Conservation (phyloP, 78 protist genomes). For the Dictyostelium capitatum region DNA sequence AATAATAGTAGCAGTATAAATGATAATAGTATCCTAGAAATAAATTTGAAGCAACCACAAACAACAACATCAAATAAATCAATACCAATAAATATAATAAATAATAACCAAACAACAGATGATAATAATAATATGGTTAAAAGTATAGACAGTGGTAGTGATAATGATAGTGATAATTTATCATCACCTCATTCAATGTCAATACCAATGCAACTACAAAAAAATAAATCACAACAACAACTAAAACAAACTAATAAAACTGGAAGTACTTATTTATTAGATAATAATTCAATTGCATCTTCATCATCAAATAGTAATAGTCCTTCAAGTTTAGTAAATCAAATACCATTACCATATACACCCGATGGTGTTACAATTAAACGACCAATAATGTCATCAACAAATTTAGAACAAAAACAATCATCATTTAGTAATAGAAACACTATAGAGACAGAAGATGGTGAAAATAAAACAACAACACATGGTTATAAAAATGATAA, state of each 20-base stretch:
- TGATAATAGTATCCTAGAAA: too few relatives aligned
- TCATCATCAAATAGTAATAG: conserved; percentile 2
- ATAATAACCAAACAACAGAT: too few relatives aligned
- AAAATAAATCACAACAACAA: neutral
- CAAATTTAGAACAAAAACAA: conserved; percentile 13
- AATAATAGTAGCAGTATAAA: too few relatives aligned
- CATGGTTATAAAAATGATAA: neutral
- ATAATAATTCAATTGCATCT: conserved; percentile 25
- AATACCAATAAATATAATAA: too few relatives aligned
- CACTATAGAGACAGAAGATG: conserved; percentile 11
- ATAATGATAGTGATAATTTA: neutral
- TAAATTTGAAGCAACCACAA: too few relatives aligned
- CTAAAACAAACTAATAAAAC: too few relatives aligned
- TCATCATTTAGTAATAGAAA: neutral
- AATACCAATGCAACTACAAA: neutral
- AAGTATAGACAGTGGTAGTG: neutral
- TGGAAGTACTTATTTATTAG: neutral
- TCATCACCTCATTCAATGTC: neutral
- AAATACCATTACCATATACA: neutral
- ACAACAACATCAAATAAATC: too few relatives aligned
- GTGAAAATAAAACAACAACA: neutral
- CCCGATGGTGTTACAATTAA: conserved; percentile 6
- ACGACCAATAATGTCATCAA: conserved; percentile 17
- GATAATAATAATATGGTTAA: too few relatives aligned
- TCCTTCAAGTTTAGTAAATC: conserved; percentile 1